Conservation (phyloP, 139 green algal genomes). For the Ostreobium quekettii region DNA sequence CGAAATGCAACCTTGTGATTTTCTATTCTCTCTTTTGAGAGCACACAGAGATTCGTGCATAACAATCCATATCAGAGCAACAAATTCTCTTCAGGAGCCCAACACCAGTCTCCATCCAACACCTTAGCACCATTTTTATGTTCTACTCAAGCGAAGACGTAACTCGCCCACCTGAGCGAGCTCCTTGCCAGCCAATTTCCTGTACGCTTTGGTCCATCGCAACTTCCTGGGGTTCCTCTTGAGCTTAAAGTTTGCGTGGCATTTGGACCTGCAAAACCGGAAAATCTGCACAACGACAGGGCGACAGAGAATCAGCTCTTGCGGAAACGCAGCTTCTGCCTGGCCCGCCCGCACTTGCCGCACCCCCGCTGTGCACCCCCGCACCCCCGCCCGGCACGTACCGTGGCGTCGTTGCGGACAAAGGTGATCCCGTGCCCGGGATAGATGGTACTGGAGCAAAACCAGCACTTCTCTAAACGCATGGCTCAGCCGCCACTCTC, state of each 20-base stretch:
- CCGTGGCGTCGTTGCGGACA: constrained; percentile 85
- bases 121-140: too few species aligned
- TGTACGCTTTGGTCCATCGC: constrained; percentile 94
- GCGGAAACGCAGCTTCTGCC: background rate
- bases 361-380: background rate
- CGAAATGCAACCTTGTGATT: too few species aligned
- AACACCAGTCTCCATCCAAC: too few species aligned
- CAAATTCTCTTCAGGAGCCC: background rate
- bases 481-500: too few species aligned
- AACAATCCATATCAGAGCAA: background rate
- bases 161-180: constrained; percentile 69
- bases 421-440: constrained; percentile 94
- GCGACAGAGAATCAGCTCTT: background rate
- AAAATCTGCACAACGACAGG: constrained; percentile 59
- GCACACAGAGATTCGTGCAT: too few species aligned
- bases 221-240: constrained; percentile 98
- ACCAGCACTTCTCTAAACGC: constrained; percentile 99
- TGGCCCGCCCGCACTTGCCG: background rate
- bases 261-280: constrained; percentile 94
- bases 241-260: constrained; percentile 99
- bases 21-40: too few species aligned
- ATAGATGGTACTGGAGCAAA: constrained; percentile 94
- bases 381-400: constrained; percentile 4
- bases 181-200: constrained; percentile 91
- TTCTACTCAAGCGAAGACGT: too few species aligned